A percentile compares a stretch with the other conserved stretches of the same genome.
phyloP scores from a whole-genome alignment of 2,329 filamentous ascomycete species.

The Fonsecaea pugnacius region DNA sequence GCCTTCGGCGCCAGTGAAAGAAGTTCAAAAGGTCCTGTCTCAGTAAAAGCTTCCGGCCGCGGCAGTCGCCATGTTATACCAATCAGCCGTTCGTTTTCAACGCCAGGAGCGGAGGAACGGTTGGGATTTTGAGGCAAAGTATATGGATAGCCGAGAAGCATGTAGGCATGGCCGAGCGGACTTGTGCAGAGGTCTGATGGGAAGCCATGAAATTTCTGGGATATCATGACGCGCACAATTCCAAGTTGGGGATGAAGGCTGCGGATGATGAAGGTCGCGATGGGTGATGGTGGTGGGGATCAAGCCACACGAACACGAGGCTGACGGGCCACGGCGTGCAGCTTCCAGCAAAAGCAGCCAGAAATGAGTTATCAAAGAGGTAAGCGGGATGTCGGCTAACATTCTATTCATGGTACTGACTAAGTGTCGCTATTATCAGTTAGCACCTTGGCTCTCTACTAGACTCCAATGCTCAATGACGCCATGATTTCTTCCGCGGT shows the following conservation, averaged over 20 bases:
- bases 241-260: conserved; percentile 2
- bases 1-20: not conserved
- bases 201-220: conserved; percentile 14
- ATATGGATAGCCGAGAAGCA: not conserved
- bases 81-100: conserved; percentile 9
- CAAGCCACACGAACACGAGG: conserved; percentile 5
- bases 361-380: not conserved
- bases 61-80: conserved; percentile 16
- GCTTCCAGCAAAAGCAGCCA: not conserved
- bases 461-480: not conserved
- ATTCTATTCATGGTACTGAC: not conserved
- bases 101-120: not conserved
- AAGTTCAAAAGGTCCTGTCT: conserved; percentile 6
- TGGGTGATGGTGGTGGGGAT: not conserved
- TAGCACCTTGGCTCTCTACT: not conserved
- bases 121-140: not conserved
- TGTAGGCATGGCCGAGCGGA: not conserved
- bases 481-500: not conserved
- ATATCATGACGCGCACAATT: conserved; percentile 20
- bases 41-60: conserved; percentile 13
- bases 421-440: not conserved
- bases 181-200: conserved; percentile 3
- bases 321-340: not conserved
- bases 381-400: not conserved
- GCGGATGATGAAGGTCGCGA: not conserved